Evolutionary conservation across 495 filamentous ascomycete genomes (phyloP).

Genomic region (Penicillium bialowiezense): DNA sequence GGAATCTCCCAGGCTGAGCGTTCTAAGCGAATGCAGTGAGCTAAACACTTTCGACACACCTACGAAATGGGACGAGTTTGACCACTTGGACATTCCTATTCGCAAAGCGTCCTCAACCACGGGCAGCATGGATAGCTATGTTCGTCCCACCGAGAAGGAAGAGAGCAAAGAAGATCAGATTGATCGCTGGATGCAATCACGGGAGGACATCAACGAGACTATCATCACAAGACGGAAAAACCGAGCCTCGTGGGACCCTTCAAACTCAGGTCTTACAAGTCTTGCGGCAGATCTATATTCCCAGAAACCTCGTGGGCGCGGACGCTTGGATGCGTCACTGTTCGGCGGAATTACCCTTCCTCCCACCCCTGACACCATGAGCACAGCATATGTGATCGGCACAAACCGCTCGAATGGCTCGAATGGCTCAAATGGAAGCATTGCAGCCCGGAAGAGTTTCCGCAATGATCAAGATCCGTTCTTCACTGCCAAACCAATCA

Average conservation of each 20-base stretch:
- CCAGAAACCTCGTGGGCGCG: constrained; percentile 23
- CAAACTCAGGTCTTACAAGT: constrained; percentile 12
- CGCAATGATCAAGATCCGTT: constrained; percentile 14
- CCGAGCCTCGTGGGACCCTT: constrained; percentile 17
- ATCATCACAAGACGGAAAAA: constrained; percentile 20
- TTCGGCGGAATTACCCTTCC: constrained; percentile 39
- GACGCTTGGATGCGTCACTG: constrained; percentile 26
- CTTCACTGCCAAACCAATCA: constrained; percentile 18
- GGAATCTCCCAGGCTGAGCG: constrained; percentile 65
- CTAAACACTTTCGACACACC: constrained; percentile 57
- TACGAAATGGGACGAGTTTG: constrained; percentile 18
- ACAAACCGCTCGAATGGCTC: constrained; percentile 24
- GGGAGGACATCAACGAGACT: constrained; percentile 14
- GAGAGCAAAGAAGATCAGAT: constrained; percentile 24
- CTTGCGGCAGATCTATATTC: constrained; percentile 20
- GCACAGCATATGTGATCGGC: constrained; percentile 31
- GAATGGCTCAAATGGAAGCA: constrained; percentile 28
- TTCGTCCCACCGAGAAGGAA: constrained; percentile 5
- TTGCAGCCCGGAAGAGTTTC: constrained; percentile 23
- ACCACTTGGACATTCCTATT: constrained; percentile 34
- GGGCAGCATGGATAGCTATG: constrained; percentile 18
- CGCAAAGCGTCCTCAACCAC: constrained; percentile 19
- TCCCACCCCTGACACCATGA: constrained; percentile 48
- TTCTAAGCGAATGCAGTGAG: constrained; percentile 79
- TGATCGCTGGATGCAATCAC: constrained; percentile 31